Conservation (phyloP, 2,329 filamentous ascomycete genomes). For the Helotiales sp. region DNA sequence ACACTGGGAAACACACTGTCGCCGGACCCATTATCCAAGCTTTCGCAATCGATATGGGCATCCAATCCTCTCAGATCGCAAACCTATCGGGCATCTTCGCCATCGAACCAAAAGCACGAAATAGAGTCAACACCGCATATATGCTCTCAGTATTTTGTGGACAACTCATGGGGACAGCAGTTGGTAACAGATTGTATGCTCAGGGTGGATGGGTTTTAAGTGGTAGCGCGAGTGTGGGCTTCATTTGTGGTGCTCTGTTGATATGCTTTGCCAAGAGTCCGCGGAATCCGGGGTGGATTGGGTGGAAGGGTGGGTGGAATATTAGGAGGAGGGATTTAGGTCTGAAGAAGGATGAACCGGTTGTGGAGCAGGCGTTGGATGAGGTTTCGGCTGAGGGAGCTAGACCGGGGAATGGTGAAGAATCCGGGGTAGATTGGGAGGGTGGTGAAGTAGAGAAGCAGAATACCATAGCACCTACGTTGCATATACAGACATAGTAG, state of each 20-base stretch:
- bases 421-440: no score
- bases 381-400: constrained; percentile 25
- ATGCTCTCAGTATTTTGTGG: constrained; percentile 79
- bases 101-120: constrained; percentile 72
- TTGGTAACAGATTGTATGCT: constrained; percentile 61
- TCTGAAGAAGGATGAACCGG: constrained; percentile 19
- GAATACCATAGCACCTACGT: not conserved
- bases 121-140: constrained; percentile 80
- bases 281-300: constrained; percentile 62
- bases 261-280: constrained; percentile 57
- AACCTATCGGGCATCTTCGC: constrained; percentile 73
- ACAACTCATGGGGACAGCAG: constrained; percentile 72
- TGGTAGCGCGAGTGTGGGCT: constrained; percentile 61
- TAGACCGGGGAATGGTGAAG: not conserved
- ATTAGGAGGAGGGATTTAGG: constrained; percentile 44
- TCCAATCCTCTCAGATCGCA: constrained; percentile 75
- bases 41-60: constrained; percentile 71
- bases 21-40: constrained; percentile 77
- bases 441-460: not conserved
- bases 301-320: constrained; percentile 63
- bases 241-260: constrained; percentile 54
- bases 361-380: constrained; percentile 28
- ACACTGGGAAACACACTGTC: constrained; percentile 67
- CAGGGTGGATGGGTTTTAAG: constrained; percentile 59
- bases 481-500: constrained; percentile 1